These are phyloP conservation scores for Colletotrichum cereale DNA, from an alignment of 2,329 filamentous ascomycete genomes.

Conservation along the genomic window DNA sequence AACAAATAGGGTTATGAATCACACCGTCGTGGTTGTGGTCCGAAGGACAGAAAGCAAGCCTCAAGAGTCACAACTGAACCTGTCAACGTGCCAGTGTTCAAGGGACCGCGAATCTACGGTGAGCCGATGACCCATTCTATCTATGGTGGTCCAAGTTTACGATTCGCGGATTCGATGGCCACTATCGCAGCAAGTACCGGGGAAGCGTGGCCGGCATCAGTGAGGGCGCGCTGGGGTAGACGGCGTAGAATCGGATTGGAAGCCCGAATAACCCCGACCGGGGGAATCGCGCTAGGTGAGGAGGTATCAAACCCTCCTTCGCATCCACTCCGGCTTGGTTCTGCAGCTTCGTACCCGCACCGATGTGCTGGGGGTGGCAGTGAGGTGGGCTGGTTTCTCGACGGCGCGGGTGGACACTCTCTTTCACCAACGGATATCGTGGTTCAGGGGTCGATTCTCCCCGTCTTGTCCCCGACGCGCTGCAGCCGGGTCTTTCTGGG, in stretches of 20 bases:
- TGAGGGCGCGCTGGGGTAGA: conserved; percentile 15
- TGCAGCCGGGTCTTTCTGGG: not conserved
- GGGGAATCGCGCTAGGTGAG: conserved; percentile 15
- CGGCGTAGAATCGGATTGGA: conserved; percentile 23
- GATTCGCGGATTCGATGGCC: not conserved
- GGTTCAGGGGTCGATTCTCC: not conserved
- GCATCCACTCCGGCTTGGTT: conserved; percentile 22
- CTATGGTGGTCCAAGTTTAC: not conserved
- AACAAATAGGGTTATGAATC: not conserved
- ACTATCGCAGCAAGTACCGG: conserved; percentile 12
- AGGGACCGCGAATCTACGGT: no score
- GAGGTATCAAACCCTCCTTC: conserved; percentile 12
- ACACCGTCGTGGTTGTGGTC: not conserved
- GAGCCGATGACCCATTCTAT: not conserved
- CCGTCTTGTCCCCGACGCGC: not conserved
- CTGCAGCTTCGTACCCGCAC: conserved; percentile 38
- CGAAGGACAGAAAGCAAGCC: not conserved
- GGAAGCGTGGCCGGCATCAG: conserved; percentile 6
- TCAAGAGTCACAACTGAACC: conserved; percentile 9
- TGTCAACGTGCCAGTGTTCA: conserved; percentile 30
- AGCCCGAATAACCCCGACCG: conserved; percentile 15
- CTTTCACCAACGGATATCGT: not conserved
- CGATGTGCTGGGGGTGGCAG: conserved; percentile 22
- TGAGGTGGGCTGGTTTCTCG: not conserved
- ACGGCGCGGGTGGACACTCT: conserved; percentile 27